Conservation (phyloP, 352 stramenopile species). For the Globisporangium emineosum region DNA sequence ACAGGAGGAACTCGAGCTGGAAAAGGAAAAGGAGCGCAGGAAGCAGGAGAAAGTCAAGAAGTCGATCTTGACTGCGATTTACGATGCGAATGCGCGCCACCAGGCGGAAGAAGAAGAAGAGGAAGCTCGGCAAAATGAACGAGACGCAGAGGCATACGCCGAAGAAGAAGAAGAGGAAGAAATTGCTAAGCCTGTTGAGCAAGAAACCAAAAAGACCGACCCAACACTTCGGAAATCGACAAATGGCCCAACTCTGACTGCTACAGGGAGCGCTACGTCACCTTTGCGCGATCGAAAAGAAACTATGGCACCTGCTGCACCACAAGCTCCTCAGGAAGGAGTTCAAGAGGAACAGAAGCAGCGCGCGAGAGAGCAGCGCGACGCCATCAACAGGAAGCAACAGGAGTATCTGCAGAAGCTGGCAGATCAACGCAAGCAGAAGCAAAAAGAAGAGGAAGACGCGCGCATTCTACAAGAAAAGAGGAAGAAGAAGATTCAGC, state of each 20-base stretch:
- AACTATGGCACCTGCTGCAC: background rate
- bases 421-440: slow-evolving; percentile 58
- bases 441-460: slow-evolving; percentile 71
- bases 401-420: slow-evolving; percentile 64
- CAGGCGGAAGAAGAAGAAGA: slow-evolving; percentile 25
- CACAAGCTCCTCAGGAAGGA: slow-evolving; percentile 10
- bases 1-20: slow-evolving; percentile 41
- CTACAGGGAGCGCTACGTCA: background rate
- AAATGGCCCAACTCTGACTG: background rate
- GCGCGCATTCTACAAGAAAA: slow-evolving; percentile 50
- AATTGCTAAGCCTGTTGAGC: background rate
- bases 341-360: slow-evolving; percentile 34
- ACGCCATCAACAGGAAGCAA: slow-evolving; percentile 59
- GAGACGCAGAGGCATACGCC: slow-evolving; percentile 8
- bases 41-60: slow-evolving; percentile 61
- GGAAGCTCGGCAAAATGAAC: background rate
- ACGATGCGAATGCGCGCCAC: slow-evolving; percentile 35
- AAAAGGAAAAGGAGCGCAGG: slow-evolving; percentile 42
- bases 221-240: background rate
- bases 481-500: slow-evolving; percentile 44
- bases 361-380: slow-evolving; percentile 41
- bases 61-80: slow-evolving; percentile 47
- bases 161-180: background rate
- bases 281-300: slow-evolving; percentile 16
- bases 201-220: background rate